Evolutionary conservation across 2,329 filamentous ascomycete genomes (phyloP).

Genomic region (Helotiales sp.): DNA sequence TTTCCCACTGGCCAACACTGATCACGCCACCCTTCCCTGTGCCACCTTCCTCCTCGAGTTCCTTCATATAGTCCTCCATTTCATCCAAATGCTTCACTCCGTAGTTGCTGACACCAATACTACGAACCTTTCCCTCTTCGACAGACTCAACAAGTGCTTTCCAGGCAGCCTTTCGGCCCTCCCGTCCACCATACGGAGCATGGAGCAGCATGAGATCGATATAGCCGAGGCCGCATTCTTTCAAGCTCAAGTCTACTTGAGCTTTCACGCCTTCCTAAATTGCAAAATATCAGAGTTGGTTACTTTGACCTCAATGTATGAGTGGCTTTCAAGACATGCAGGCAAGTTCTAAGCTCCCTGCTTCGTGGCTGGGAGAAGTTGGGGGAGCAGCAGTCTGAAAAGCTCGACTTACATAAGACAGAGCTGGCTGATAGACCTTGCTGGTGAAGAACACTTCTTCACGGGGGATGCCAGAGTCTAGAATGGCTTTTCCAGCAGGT

Average conservation of each 20-base stretch:
- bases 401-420: conserved; percentile 55
- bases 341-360: background rate
- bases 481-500: conserved; percentile 58
- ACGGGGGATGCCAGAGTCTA: conserved; percentile 55
- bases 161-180: conserved; percentile 63
- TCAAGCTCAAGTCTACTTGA: conserved; percentile 66
- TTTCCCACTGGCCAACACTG: conserved; percentile 84
- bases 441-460: conserved; percentile 66
- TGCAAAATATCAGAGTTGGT: background rate
- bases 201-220: conserved; percentile 71
- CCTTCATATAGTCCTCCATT: conserved; percentile 61
- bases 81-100: conserved; percentile 67
- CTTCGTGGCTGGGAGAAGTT: too few relatives aligned
- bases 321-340: background rate
- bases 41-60: conserved; percentile 65
- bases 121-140: conserved; percentile 64
- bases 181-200: conserved; percentile 60
- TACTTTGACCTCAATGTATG: background rate
- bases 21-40: conserved; percentile 72
- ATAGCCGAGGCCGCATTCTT: conserved; percentile 63
- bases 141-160: conserved; percentile 66
- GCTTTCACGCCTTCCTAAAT: conserved; percentile 59
- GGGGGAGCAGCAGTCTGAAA: too few relatives aligned
- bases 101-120: conserved; percentile 69
- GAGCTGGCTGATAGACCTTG: conserved; percentile 57